A percentile compares a stretch with the other conserved stretches of the same genome.
Conservation (phyloP, 495 filamentous ascomycete species). For the Aspergillus kassunensis region DNA sequence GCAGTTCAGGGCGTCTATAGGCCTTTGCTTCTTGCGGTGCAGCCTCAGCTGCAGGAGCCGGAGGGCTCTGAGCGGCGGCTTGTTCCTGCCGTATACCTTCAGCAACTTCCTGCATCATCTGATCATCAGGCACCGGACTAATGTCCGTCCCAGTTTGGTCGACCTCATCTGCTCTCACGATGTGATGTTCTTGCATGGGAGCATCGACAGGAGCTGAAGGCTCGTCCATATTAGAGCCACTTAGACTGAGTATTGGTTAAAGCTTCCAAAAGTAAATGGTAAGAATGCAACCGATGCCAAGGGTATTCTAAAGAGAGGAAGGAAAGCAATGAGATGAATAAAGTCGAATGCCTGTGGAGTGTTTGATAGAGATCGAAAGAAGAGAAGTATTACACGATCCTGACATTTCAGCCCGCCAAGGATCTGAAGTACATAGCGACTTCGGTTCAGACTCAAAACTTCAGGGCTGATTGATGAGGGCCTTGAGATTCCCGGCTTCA, state of each 20-base stretch:
- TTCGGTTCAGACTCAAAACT: not conserved
- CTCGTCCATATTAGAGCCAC: conserved; percentile 29
- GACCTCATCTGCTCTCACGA: conserved; percentile 53
- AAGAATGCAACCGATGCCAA: not conserved
- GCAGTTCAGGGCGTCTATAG: conserved; percentile 49
- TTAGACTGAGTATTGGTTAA: not conserved
- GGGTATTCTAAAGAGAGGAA: not conserved
- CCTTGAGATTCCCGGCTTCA: not conserved
- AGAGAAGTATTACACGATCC: not conserved
- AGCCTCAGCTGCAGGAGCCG: conserved; percentile 2
- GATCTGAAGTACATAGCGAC: not conserved
- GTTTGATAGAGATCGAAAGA: no score
- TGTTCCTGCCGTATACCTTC: conserved; percentile 47
- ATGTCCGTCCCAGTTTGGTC: conserved; percentile 54
- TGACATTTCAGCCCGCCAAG: conserved; percentile 1
- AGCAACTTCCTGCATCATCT: conserved; percentile 46
- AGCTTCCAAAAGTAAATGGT: conserved; percentile 5
- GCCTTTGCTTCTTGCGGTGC: conserved; percentile 17
- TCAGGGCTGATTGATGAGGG: conserved; percentile 3
- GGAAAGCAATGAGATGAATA: not conserved
- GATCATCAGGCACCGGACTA: conserved; percentile 44
- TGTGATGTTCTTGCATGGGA: conserved; percentile 34
- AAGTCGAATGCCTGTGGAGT: not conserved
- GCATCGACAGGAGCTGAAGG: conserved; percentile 19
- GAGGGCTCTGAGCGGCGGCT: conserved; percentile 17